Evolutionary conservation across 2,329 filamentous ascomycete species (phyloP), one percentile per base, ranked within the genome.

Genomic region (Colletotrichum siamense): DNA sequence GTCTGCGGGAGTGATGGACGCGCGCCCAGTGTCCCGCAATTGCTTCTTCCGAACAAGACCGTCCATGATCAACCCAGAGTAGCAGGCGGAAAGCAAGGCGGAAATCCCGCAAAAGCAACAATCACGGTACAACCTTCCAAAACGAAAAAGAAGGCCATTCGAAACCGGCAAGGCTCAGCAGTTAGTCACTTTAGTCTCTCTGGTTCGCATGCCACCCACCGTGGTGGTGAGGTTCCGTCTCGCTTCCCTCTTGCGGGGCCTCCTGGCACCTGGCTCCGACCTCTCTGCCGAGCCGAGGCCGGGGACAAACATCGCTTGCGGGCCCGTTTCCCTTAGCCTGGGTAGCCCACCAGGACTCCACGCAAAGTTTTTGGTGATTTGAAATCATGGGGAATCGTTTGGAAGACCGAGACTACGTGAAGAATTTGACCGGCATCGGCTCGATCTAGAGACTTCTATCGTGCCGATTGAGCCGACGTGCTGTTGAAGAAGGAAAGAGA

Each of bases 251-350:
- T 24, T 57, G 30, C n/a, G 26, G 65, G n/a, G 28, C 34, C 32
- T 69, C 13, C 59, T 65, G 24, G 59, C 67, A 36, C n/a, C 28
- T 63, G 59, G 30, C 26, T 34, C 64, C 70, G 39, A 55, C n/a
- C 13, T 36, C 39, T 32, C 15, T 59, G 69, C 64, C 73, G 70
- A 69, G 63, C 44, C 69, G 69, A 73, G 69, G 62, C 63, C 69
- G 73, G 36, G n/a, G 18, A n/a, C 30, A 49, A 57, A 26, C 15
- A 62, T 16, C 24, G 57, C 22, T 18, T 36, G 30, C 9, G 44
- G 68, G 63, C 16, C 59, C 18, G 12, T 34, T 36, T n/a, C 59
- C 36, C 28, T 69, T n/a, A 52, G 57, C n/a, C 22, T 44, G 52
- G 34, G 22, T 39, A 44, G 44, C 22, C 52, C 32, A 22, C 30